phyloP scores from a whole-genome alignment of 2,329 filamentous ascomycete genomes.

The Hypocrella siamensis region DNA sequence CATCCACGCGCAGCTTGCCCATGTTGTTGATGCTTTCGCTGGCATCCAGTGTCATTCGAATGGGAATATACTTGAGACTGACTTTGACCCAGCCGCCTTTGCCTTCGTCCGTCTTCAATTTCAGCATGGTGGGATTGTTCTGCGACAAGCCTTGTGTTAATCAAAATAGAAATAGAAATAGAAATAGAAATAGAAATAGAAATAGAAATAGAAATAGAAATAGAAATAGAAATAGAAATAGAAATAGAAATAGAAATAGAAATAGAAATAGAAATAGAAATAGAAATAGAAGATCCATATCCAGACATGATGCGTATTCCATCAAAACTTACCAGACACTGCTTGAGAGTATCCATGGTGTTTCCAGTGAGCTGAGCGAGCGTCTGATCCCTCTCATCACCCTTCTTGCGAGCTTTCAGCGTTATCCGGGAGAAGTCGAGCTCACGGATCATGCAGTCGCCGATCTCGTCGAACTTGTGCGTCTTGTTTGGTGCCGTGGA shows the following conservation, averaged over 20 bases:
- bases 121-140: conserved; percentile 80
- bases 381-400: conserved; percentile 59
- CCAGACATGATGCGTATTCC: no score
- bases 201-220: no score
- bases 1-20: conserved; percentile 84
- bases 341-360: conserved; percentile 74
- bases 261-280: no score
- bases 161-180: no score
- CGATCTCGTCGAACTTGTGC: conserved; percentile 76
- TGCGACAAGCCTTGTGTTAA: no score
- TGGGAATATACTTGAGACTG: conserved; percentile 85
- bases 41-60: conserved; percentile 86
- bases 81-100: conserved; percentile 68
- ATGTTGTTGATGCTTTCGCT: conserved; percentile 99
- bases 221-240: no score
- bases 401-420: conserved; percentile 68
- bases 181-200: no score
- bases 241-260: no score
- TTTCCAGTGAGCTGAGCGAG: conserved; percentile 73
- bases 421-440: conserved; percentile 93
- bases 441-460: conserved; percentile 90
- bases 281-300: no score
- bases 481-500: conserved; percentile 54
- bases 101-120: conserved; percentile 64
- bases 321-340: conserved; percentile 68